Evolutionary conservation across 805 yeast genomes (phyloP), one percentile per base, ranked within the genome.

Genomic region (Nakazawaea wyomingensis): DNA sequence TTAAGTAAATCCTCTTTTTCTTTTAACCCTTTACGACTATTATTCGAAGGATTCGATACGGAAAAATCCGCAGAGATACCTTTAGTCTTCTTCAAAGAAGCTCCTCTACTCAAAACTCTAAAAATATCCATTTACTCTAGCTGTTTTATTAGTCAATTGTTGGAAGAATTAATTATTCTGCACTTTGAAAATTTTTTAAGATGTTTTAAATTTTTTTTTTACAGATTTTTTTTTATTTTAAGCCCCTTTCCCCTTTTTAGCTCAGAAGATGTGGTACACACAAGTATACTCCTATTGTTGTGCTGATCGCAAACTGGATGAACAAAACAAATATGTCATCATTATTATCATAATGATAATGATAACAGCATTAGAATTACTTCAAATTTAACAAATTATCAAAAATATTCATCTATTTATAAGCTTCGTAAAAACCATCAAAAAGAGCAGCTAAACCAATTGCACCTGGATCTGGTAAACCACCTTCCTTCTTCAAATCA

Each of bases 391-490:
- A n/a, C n/a, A n/a, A n/a, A n/a, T n/a, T n/a, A n/a, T n/a, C n/a
- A n/a, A n/a, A n/a, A n/a, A n/a, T n/a, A n/a, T n/a, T n/a, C n/a
- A n/a, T n/a, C 22, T 45, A 32, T 37, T 46, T 38, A 27, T 39
- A 44, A 8, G 30, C 39, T 11, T 35, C 31, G 18, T 37, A 37
- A 22, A 65, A 69, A 13, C 82, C 82, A 48, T 72, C 66, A 17
- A 77, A 56, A 14, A 78, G 57, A 19, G 75, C 85, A 28, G 80
- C 84, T 19, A 90, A 66, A 3, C 97, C 97, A 45, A 87, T 78
- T 2, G 97, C 96, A 50, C 98, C 97, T 4, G 98, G 96, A 55
- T 90, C 98, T 1, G 96, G 95, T 24, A 89, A 70, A n/a, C 85
- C 86, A 20, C 86, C 88, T 55, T 71, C 72, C 34, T 61, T 62